Evolutionary conservation across 129 eudicot genomes (phyloP), one percentile per base, ranked within the genome.

Genomic region (Saposhnikovia divaricata): DNA sequence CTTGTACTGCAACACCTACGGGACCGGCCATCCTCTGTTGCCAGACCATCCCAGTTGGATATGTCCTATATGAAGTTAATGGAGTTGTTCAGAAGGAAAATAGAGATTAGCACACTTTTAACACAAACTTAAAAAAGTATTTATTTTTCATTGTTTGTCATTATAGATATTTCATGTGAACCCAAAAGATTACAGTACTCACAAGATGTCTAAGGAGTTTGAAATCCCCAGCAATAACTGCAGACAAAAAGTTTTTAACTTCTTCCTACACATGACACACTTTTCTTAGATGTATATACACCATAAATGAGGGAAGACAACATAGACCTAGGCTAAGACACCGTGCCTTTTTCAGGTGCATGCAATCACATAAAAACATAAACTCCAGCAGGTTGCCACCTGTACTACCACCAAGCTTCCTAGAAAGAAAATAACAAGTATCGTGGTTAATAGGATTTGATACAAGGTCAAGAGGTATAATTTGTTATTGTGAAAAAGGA

Each of bases 21-120:
- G 77, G 81, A 89, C 94, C 94, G 88, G 82, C 89, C 96, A 80
- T 87, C 93, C 25, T 91, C 98, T 72, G 89, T 87, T 77, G 96
- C 94, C 27, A 93, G 87, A 53, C 98, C 98, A 77, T 91, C 94
- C 31, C 89, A 82, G 80, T 93, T 93, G 80, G 96, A 93, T 72
- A 93, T 81, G 75, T 93, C 98, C 98, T 93, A 87, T 79, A 69
- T 38, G 45, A 27, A 18, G 44, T 76, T 47, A 73, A 38, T 61
- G 69, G 34, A 25, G 34, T 9, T 19, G 27, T 55, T n/a, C 10
- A 25, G 4, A 61, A 61, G 69, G 43, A 34, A 28, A 25, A 44
- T 21, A 27, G 47, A 28, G 34, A n/a, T 61, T 9, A 34, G 25
- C 39, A 38, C 43, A 14, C 43, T 31, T 18, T 51, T 3, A 23